Percentiles rank a stretch among this genome's conserved stretches.
Conservation (phyloP, 108 stramenopile species). For the Skeletonema costatum region DNA sequence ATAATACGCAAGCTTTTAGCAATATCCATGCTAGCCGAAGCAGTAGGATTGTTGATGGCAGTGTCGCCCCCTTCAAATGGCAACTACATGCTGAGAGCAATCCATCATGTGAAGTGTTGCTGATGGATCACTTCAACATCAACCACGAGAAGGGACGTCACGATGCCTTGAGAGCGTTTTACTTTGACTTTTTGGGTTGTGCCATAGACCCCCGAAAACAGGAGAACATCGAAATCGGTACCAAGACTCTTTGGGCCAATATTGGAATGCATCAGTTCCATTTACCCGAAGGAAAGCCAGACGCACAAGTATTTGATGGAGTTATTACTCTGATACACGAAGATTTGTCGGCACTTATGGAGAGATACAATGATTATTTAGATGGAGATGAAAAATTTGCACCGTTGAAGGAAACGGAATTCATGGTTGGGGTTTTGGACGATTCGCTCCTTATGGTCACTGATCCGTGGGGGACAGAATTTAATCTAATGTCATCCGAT, state of each 20-base stretch:
- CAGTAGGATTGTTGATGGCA: background rate
- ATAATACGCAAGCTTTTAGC: background rate
- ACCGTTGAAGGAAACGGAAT: constrained; percentile 48
- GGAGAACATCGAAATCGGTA: constrained; percentile 30
- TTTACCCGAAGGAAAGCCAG: constrained; percentile 52
- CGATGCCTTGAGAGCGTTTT: constrained; percentile 40
- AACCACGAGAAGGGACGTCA: constrained; percentile 57
- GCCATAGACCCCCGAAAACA: constrained; percentile 50
- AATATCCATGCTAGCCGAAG: background rate
- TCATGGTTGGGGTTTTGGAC: constrained; percentile 21
- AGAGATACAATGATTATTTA: constrained; percentile 40
- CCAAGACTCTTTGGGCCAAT: constrained; percentile 8
- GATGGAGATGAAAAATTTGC: constrained; percentile 26
- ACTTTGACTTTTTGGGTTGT: constrained; percentile 52
- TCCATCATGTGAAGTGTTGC: constrained; percentile 19
- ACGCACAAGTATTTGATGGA: constrained; percentile 68
- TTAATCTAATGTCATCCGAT: constrained; percentile 48
- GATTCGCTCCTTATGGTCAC: constrained; percentile 47
- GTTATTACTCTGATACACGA: constrained; percentile 56
- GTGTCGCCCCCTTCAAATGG: too few relatives aligned
- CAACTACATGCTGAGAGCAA: background rate
- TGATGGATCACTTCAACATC: constrained; percentile 56
- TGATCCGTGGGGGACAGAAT: constrained; percentile 69
- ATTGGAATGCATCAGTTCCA: constrained; percentile 47
- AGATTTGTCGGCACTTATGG: constrained; percentile 35